Conservation (phyloP, 345 rosid genomes). For the Melaleuca quinquenervia region DNA sequence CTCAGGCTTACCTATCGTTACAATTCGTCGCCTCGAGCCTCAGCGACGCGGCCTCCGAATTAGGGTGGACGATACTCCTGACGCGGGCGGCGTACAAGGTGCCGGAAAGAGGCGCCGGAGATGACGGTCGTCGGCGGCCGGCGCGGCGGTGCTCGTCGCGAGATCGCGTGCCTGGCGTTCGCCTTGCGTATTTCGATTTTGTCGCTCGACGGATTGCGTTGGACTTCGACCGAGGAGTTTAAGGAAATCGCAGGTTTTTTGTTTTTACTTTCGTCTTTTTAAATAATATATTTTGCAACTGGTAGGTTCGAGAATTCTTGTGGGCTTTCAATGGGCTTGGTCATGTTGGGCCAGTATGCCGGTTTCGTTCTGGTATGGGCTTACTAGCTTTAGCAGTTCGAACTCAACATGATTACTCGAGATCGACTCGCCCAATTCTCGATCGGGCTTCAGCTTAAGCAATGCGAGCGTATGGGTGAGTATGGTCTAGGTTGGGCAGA, state of each 20-base stretch:
- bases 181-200: neutral
- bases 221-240: neutral
- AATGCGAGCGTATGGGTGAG: too few species aligned
- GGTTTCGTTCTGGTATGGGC: neutral
- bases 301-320: neutral
- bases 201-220: neutral
- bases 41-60: neutral
- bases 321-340: neutral
- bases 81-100: neutral
- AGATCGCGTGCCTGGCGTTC: neutral
- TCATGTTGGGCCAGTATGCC: neutral
- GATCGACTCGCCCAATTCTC: neutral
- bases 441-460: neutral
- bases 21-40: neutral
- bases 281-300: neutral
- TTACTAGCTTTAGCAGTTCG: neutral
- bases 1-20: neutral
- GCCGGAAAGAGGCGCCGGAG: neutral
- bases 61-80: neutral
- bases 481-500: too few species aligned
- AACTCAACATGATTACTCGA: neutral
- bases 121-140: neutral
- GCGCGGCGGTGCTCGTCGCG: neutral
- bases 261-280: neutral
- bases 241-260: neutral